phyloP scores from a whole-genome alignment of 2,329 filamentous ascomycete genomes.

The Aspergillus calidoustus region DNA sequence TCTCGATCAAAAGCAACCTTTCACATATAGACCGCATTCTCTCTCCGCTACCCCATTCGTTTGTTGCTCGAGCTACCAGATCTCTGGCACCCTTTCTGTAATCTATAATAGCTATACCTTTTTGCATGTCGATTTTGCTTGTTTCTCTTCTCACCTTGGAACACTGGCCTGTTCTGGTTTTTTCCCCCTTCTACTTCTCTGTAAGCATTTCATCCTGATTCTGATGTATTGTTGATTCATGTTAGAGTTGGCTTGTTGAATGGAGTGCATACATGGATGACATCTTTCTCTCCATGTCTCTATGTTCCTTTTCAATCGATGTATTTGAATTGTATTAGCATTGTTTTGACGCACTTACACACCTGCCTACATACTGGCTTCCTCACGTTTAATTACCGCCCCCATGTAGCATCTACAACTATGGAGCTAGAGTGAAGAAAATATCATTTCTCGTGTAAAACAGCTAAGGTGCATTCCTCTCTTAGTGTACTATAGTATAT shows the following conservation, averaged over 20 bases:
- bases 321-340: conserved; percentile 7
- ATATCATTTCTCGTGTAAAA: too few relatives aligned
- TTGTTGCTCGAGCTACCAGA: conserved; percentile 2
- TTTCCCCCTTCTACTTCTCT: not conserved
- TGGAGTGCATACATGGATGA: conserved; percentile 7
- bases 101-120: conserved; percentile 12
- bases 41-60: conserved; percentile 6
- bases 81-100: not conserved
- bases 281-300: not conserved
- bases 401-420: too few relatives aligned
- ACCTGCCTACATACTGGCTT: not conserved
- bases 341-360: not conserved
- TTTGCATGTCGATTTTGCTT: conserved; percentile 1
- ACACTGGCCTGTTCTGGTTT: conserved; percentile 20
- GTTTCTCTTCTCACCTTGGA: conserved; percentile 15
- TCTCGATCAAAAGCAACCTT: conserved; percentile 19
- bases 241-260: conserved; percentile 11
- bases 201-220: conserved; percentile 11
- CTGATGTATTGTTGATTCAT: not conserved
- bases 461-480: not conserved
- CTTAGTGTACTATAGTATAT: not conserved
- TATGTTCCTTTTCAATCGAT: not conserved
- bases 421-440: too few relatives aligned
- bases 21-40: conserved; percentile 23
- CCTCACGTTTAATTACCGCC: too few relatives aligned